Base-by-base conservation (phyloP, 169 alveolate genomes). In the Pseudocohnilembus persalinus region DNA sequence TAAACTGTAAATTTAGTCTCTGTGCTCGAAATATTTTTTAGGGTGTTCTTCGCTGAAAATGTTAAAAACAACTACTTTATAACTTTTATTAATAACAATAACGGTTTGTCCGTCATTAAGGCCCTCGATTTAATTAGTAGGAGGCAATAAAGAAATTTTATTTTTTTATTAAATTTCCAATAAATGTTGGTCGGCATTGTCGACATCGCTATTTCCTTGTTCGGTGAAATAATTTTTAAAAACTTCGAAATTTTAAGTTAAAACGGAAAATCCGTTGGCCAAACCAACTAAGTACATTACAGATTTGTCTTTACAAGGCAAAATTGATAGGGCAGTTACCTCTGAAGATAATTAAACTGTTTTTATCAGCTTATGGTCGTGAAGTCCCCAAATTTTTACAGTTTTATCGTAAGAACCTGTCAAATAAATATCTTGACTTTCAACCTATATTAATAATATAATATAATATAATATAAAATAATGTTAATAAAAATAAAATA, bases 341-440 rank as follows among this genome's bases (percentile, higher is more conserved):
- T 77, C 82, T 0, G 33, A 77, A 25, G 82, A 0, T 26, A 32
- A 77, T 33, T 77, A 28, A 0, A 77, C 72, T 31, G 34, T 68
- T 1, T 77, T 77, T 25, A 77, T 33, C n/a, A 77, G 63, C 27
- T 33, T 31, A 33, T 77, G 82, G 33, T 77, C 82, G 30, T 77
- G 29, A 29, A 77, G 63, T 32, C 72, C 72, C 29, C 34, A 77
- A 0, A 77, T 68, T n/a, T 33, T 77, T 27, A 77, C 82, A 29
- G 82, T 77, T 34, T 72, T 77, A n/a, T 77, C 82, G 29, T 31
- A 31, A 16, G 82, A 77, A 26, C 82, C 82, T 33, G 82, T 77
- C 28, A 77, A 33, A 33, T 77, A 77, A 33, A 68, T 77, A n/a
- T 77, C 82, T 11, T 33, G 33, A 33, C 63, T 68, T 32, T 77